phyloP scores from a whole-genome alignment of 495 filamentous ascomycete genomes.

The Neurospora pannonica region DNA sequence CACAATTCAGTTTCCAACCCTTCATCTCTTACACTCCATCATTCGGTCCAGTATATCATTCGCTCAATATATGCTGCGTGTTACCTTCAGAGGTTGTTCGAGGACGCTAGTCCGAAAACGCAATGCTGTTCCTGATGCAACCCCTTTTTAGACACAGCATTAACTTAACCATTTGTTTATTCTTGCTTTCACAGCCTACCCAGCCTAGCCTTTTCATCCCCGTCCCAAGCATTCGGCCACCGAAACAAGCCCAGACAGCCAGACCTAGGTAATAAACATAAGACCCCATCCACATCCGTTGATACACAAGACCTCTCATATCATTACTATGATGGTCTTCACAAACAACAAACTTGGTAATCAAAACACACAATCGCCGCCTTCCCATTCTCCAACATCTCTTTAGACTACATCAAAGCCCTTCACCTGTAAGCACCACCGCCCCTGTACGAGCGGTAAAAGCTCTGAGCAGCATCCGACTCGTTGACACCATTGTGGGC shows the following conservation, averaged over 20 bases:
- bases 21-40: too few relatives aligned
- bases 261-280: background rate
- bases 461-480: conserved; percentile 66
- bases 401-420: conserved; percentile 6
- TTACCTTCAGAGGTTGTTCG: background rate
- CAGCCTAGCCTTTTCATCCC: background rate
- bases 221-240: too few relatives aligned
- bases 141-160: background rate
- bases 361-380: background rate
- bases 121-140: background rate
- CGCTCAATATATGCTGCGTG: background rate
- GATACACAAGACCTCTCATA: background rate
- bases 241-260: background rate
- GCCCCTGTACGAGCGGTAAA: conserved; percentile 71
- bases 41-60: too few relatives aligned
- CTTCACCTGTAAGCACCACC: conserved; percentile 6
- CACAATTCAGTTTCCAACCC: too few relatives aligned
- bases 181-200: background rate
- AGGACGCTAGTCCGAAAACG: background rate
- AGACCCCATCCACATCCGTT: background rate
- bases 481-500: conserved; percentile 45
- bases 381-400: conserved; percentile 25
- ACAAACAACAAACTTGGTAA: background rate
- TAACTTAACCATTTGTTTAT: background rate
- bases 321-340: background rate